phyloP scores from a whole-genome alignment of 257 asterid genomes.

The Capsicum baccatum region DNA sequence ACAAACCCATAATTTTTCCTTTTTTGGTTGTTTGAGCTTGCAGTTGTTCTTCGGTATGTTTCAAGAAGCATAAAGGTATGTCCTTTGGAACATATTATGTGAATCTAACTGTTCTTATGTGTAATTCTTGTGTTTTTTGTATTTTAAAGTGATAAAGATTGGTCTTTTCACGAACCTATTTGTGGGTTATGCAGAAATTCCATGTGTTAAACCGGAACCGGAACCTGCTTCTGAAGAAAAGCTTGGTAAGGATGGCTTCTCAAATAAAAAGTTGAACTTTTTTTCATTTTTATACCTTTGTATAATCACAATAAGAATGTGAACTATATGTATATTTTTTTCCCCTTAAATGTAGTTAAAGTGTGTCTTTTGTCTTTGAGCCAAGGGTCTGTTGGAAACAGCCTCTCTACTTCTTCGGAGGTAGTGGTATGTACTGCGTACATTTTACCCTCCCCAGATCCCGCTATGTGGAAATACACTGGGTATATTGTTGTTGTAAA shows the following conservation, averaged over 20 bases:
- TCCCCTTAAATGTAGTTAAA: not conserved
- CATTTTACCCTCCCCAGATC: too few relatives aligned
- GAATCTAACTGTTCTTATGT: not conserved
- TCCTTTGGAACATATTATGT: not conserved
- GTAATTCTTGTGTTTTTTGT: not conserved
- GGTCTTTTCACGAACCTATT: slow-evolving; percentile 24
- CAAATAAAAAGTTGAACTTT: not conserved
- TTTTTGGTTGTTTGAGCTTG: slow-evolving; percentile 32
- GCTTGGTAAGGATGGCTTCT: slow-evolving; percentile 37
- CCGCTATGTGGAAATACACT: too few relatives aligned
- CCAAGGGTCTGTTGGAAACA: too few relatives aligned
- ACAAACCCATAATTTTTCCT: not conserved
- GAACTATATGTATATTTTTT: not conserved
- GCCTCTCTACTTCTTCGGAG: too few relatives aligned
- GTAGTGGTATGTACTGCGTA: too few relatives aligned
- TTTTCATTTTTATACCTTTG: not conserved
- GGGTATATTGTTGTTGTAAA: too few relatives aligned
- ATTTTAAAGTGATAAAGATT: not conserved
- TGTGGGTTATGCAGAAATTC: slow-evolving; percentile 58
- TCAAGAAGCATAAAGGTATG: slow-evolving; percentile 87
- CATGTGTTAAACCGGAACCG: slow-evolving; percentile 63
- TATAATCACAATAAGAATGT: not conserved
- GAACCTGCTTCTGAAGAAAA: slow-evolving; percentile 43
- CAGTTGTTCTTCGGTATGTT: slow-evolving; percentile 77
- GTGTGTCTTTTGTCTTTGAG: too few relatives aligned